phyloP scores from a whole-genome alignment of 2,329 filamentous ascomycete genomes.

The Penicillium hordei region DNA sequence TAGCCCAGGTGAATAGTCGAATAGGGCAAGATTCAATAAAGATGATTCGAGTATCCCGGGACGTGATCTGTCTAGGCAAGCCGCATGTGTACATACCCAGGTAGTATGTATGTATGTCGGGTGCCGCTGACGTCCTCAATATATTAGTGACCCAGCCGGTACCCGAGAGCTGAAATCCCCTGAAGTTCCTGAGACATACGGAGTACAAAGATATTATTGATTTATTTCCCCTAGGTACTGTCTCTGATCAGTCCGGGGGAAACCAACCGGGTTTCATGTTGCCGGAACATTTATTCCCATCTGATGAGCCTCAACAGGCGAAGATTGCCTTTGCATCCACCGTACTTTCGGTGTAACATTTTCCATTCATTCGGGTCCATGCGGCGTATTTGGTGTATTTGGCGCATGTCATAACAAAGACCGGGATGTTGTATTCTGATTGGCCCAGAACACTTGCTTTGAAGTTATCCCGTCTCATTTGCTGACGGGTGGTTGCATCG shows the following conservation, averaged over 20 bases:
- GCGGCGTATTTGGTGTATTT: not conserved
- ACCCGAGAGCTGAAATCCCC: not conserved
- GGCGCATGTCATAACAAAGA: slow-evolving; percentile 8
- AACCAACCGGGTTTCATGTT: not conserved
- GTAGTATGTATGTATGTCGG: not conserved
- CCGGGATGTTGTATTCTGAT: not conserved
- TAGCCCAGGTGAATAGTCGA: not conserved
- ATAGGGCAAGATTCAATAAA: not conserved
- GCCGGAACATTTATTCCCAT: not conserved
- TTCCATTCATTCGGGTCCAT: not conserved
- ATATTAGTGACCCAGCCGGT: not conserved
- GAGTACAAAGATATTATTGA: not conserved
- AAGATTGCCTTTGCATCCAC: not conserved
- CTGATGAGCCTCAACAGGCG: not conserved
- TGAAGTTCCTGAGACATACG: not conserved
- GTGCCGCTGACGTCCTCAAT: not conserved
- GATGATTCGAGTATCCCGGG: not conserved
- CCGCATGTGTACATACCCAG: not conserved
- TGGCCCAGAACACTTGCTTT: not conserved
- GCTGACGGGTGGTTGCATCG: not conserved
- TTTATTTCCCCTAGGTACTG: not conserved
- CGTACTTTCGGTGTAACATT: not conserved
- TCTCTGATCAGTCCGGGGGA: not conserved
- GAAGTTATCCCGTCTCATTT: not conserved
- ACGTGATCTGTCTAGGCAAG: not conserved